phyloP scores from a whole-genome alignment of 495 filamentous ascomycete species.

The Darksidea phi region DNA sequence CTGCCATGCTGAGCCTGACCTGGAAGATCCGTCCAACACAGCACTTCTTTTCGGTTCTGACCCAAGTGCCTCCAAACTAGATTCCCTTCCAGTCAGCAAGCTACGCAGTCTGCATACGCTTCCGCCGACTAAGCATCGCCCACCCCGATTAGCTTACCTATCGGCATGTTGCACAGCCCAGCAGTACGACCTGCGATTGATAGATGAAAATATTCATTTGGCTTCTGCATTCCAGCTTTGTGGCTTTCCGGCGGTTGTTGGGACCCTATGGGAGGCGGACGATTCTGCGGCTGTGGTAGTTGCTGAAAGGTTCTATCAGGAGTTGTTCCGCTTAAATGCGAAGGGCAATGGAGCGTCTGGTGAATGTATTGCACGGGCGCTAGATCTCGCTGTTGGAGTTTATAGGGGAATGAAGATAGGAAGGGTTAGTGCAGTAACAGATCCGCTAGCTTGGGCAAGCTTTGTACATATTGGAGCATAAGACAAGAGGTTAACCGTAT shows the following conservation, averaged over 20 bases:
- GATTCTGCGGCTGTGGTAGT: slow-evolving; percentile 1
- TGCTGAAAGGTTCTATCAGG: neutral
- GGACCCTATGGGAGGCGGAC: slow-evolving; percentile 17
- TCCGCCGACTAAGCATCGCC: neutral
- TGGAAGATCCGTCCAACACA: slow-evolving; percentile 2
- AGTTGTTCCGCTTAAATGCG: neutral
- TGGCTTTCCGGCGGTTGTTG: slow-evolving; percentile 16
- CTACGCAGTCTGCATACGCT: neutral
- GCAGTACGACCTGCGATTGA: neutral
- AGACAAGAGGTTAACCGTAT: no score
- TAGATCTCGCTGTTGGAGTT: neutral
- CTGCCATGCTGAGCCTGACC: slow-evolving; percentile 7
- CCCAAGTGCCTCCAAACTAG: neutral
- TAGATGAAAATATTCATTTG: slow-evolving; percentile 22
- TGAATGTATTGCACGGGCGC: neutral
- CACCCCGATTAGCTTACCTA: slow-evolving; percentile 18
- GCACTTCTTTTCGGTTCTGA: slow-evolving; percentile 6
- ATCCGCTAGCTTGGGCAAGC: neutral
- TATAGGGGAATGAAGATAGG: neutral
- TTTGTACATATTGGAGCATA: neutral
- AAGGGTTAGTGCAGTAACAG: neutral
- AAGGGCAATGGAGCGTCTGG: neutral
- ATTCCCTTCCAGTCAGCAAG: slow-evolving; percentile 2
- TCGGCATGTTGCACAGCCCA: slow-evolving; percentile 22
- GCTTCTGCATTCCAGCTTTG: slow-evolving; percentile 9